Evolutionary conservation across 805 yeast species (phyloP).

Genomic region (Soucietia sequanensis): DNA sequence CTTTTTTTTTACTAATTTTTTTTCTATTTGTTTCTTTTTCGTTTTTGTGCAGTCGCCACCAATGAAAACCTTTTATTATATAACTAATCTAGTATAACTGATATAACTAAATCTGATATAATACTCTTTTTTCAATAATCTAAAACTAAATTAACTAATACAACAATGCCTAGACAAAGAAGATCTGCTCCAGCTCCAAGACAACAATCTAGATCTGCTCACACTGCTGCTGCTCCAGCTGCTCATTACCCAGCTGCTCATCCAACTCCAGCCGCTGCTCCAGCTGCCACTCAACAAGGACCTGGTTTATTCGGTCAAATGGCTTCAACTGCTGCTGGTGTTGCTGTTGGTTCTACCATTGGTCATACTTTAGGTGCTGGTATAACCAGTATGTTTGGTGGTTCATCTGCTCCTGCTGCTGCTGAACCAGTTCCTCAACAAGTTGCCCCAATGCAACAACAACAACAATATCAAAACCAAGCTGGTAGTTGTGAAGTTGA

Average conservation of each 20-base stretch:
- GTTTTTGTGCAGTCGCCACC: too few relatives aligned
- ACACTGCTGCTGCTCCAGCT: slow-evolving; percentile 67
- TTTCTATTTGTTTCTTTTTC: too few relatives aligned
- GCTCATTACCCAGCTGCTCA: slow-evolving; percentile 42
- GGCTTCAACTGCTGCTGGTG: slow-evolving; percentile 99
- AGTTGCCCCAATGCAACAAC: slow-evolving; percentile 32
- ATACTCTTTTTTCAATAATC: neutral
- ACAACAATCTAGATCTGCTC: slow-evolving; percentile 65
- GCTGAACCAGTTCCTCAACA: slow-evolving; percentile 48
- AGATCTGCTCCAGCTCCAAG: slow-evolving; percentile 49
- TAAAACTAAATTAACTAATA: neutral
- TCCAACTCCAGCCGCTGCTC: slow-evolving; percentile 39
- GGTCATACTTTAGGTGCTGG: slow-evolving; percentile 98
- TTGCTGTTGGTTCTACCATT: slow-evolving; percentile 95
- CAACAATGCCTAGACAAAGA: slow-evolving; percentile 51
- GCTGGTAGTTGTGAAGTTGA: slow-evolving; percentile 79
- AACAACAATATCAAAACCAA: slow-evolving; percentile 37
- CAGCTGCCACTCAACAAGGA: slow-evolving; percentile 39
- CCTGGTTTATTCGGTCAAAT: slow-evolving; percentile 95
- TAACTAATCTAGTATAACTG: too few relatives aligned
- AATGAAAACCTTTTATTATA: too few relatives aligned
- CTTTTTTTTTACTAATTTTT: too few relatives aligned
- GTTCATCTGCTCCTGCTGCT: slow-evolving; percentile 58
- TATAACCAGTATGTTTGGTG: slow-evolving; percentile 83
- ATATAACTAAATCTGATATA: too few relatives aligned